Base-by-base conservation (phyloP, 805 yeast species). In the Hanseniaspora taiwanica region DNA sequence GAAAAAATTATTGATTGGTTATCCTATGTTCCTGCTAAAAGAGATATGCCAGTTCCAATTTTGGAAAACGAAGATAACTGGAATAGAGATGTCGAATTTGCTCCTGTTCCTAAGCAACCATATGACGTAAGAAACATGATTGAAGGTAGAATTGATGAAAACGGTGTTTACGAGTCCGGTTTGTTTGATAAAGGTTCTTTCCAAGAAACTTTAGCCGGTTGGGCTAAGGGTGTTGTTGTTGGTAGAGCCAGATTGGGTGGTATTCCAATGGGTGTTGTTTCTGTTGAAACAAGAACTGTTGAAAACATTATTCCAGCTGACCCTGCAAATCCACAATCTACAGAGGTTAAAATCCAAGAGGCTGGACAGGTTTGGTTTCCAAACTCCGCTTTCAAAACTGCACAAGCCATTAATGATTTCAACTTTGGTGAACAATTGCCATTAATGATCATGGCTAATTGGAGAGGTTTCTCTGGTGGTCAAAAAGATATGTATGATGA, bases 381-480 rank as follows among this genome's bases (percentile, higher is more conserved):
- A 53, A 91, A 91, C 70, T 82, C 95, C 46, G 98, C 99, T 16
- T 91, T 82, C 74, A 91, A 91, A 77, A 91, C 99, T 35, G 94
- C 99, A 2, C 98, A 91, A 68, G 97, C 98, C 18, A 89, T 91
- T 54, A 81, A 80, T 49, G 98, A 91, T 60, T 91, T 91, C 76
- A 91, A 91, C 72, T 69, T 85, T 58, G 99, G 99, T 71, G 99
- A 91, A 65, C 89, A 87, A 64, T 72, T 91, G 57, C 99, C 99
- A 48, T 71, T 91, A 63, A 83, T 91, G 94, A 85, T 91, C 50
- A 68, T 91, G 52, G 98, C 98, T 44, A 91, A 91, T 75, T 91
- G 99, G 99, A 83, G 99, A 78, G 99, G 99, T 56, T 91, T 91
- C 78, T 85, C 96, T 50, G 98, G 99, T 71, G 98, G 99, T 62